These are phyloP conservation scores for Thelonectria discophora DNA, from an alignment of 2,329 filamentous ascomycete genomes.

Conservation along the genomic window DNA sequence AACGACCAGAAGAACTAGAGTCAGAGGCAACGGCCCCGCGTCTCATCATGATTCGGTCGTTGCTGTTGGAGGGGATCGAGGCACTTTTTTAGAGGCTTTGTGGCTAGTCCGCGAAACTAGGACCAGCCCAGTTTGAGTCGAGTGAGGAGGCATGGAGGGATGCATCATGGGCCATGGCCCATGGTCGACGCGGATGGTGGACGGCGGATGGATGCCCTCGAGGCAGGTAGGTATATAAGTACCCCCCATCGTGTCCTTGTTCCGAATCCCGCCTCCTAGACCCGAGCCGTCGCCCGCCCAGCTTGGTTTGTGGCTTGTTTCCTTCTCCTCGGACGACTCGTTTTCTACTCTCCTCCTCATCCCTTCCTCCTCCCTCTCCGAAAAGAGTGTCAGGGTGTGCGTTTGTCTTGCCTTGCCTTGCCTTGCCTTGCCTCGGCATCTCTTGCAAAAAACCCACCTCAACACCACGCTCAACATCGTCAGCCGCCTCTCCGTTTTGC, in stretches of 20 bases:
- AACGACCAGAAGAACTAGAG: slow-evolving; percentile 4
- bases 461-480: background rate
- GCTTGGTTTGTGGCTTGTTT: background rate
- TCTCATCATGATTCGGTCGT: slow-evolving; percentile 7
- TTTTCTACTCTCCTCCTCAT: background rate
- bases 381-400: background rate
- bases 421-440: background rate
- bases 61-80: slow-evolving; percentile 1
- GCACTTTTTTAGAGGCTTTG: background rate
- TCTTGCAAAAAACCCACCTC: background rate
- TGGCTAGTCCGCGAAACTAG: slow-evolving; percentile 13
- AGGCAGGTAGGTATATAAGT: slow-evolving; percentile 10
- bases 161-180: background rate
- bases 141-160: slow-evolving; percentile 4
- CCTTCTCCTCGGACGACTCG: background rate
- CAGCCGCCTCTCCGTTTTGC: background rate
- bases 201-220: too few relatives aligned
- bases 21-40: slow-evolving; percentile 5
- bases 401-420: background rate
- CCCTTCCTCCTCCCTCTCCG: background rate
- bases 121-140: slow-evolving; percentile 6
- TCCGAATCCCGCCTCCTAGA: slow-evolving; percentile 13
- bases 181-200: too few relatives aligned
- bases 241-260: slow-evolving; percentile 23
- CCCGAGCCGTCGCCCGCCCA: slow-evolving; percentile 4